Conservation (phyloP, 768 basidiomycete species). For the Lentinula lateritia region DNA sequence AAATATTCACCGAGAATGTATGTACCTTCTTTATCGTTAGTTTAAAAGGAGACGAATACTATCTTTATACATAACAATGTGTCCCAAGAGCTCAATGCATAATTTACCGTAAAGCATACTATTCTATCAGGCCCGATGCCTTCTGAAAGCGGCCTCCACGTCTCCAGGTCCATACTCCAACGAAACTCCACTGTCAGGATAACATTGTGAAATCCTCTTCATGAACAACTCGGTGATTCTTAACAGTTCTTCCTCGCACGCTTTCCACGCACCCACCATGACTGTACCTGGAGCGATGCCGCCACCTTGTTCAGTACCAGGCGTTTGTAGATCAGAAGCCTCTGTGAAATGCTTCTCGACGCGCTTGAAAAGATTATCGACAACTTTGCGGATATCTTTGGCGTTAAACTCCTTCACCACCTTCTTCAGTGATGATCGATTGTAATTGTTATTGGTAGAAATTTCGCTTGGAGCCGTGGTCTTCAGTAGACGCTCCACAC, state of each 20-base stretch:
- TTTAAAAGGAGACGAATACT: neutral
- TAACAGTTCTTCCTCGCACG: slow-evolving; percentile 81
- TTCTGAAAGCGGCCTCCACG: slow-evolving; percentile 73
- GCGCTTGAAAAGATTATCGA: slow-evolving; percentile 83
- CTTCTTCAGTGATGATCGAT: slow-evolving; percentile 73
- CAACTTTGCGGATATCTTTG: slow-evolving; percentile 86
- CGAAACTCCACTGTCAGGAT: slow-evolving; percentile 62
- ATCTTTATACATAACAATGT: neutral
- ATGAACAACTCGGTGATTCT: slow-evolving; percentile 66
- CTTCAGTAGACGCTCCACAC: slow-evolving; percentile 80
- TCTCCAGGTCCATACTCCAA: slow-evolving; percentile 74
- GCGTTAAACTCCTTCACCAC: slow-evolving; percentile 77
- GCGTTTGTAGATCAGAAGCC: slow-evolving; percentile 50
- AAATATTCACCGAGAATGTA: neutral
- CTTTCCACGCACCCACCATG: slow-evolving; percentile 83
- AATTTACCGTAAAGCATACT: neutral
- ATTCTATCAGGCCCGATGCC: slow-evolving; percentile 35
- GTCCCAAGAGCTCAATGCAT: neutral
- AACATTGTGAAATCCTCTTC: slow-evolving; percentile 72
- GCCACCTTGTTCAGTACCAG: slow-evolving; percentile 49
- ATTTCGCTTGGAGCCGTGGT: slow-evolving; percentile 77
- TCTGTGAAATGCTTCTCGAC: slow-evolving; percentile 97
- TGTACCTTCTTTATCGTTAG: neutral
- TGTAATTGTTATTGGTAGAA: slow-evolving; percentile 68
- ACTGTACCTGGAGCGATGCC: slow-evolving; percentile 58